phyloP scores from a whole-genome alignment of 2,329 filamentous ascomycete genomes.

The Truncatella angustata region DNA sequence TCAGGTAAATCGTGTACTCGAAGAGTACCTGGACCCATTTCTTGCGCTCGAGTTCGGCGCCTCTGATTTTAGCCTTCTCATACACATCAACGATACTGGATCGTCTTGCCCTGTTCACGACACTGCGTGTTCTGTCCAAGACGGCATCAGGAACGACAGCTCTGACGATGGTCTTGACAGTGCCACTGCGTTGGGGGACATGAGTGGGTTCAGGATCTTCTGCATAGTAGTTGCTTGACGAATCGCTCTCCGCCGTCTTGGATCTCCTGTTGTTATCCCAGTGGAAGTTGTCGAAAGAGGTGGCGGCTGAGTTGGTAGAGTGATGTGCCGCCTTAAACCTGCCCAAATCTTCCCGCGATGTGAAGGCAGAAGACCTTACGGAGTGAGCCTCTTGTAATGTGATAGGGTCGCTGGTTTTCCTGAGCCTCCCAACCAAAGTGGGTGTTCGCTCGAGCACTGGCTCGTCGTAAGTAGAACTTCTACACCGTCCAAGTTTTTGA shows the following conservation, averaged over 20 bases:
- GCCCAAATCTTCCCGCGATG: background rate
- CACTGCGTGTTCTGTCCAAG: conserved; percentile 8
- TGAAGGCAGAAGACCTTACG: background rate
- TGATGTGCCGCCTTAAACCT: background rate
- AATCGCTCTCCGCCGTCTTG: background rate
- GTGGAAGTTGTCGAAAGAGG: background rate
- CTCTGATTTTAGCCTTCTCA: conserved; percentile 17
- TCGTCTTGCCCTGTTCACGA: conserved; percentile 5
- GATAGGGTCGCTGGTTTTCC: conserved; percentile 7
- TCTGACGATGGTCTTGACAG: conserved; percentile 9
- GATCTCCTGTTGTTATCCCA: background rate
- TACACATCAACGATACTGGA: conserved; percentile 15
- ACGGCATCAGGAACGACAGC: conserved; percentile 6
- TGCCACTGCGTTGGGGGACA: conserved; percentile 10
- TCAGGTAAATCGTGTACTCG: conserved; percentile 16
- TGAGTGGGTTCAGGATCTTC: conserved; percentile 1
- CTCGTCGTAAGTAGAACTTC: background rate
- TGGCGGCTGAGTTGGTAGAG: background rate
- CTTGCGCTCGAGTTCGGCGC: conserved; percentile 16
- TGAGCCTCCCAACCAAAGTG: background rate
- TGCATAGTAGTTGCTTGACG: background rate
- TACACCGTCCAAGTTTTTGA: background rate
- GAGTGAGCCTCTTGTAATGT: background rate
- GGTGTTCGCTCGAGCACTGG: background rate
- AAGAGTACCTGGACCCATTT: conserved; percentile 19